These are phyloP conservation scores for Limonium bicolor DNA, from an alignment of 148 eudicot genomes.

Conservation along the genomic window DNA sequence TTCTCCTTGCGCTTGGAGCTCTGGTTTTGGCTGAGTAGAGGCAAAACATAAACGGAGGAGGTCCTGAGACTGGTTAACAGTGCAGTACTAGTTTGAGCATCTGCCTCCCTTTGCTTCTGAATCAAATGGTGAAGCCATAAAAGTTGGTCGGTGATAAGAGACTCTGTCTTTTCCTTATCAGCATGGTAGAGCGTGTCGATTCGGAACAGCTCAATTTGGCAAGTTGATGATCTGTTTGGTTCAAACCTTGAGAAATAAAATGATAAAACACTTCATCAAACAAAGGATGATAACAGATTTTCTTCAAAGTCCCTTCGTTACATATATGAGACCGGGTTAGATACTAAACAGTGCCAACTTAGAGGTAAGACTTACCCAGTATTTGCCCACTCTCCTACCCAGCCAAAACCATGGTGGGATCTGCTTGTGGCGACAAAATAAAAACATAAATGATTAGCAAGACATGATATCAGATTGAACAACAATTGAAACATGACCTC, in stretches of 20 bases:
- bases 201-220: conserved; percentile 32
- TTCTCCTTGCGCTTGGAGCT: not conserved
- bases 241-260: conserved; percentile 37
- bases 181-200: conserved; percentile 82
- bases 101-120: conserved; percentile 19
- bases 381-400: conserved; percentile 99
- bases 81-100: conserved; percentile 10
- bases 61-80: conserved; percentile 9
- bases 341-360: not conserved
- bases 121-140: conserved; percentile 69
- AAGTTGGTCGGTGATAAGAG: conserved; percentile 49
- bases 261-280: no score
- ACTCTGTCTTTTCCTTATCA: conserved; percentile 62
- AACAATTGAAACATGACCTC: no score
- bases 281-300: no score
- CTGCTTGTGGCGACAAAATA: conserved; percentile 15
- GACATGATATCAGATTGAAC: no score
- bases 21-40: not conserved
- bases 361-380: conserved; percentile 57
- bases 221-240: conserved; percentile 27
- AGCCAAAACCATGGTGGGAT: conserved; percentile 92
- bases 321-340: not conserved
- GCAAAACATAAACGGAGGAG: conserved; percentile 4
- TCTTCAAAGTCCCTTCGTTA: not conserved
- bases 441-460: no score